Evolutionary conservation across 306 rosid genomes (phyloP).

Genomic region (Sicyos baderoa): DNA sequence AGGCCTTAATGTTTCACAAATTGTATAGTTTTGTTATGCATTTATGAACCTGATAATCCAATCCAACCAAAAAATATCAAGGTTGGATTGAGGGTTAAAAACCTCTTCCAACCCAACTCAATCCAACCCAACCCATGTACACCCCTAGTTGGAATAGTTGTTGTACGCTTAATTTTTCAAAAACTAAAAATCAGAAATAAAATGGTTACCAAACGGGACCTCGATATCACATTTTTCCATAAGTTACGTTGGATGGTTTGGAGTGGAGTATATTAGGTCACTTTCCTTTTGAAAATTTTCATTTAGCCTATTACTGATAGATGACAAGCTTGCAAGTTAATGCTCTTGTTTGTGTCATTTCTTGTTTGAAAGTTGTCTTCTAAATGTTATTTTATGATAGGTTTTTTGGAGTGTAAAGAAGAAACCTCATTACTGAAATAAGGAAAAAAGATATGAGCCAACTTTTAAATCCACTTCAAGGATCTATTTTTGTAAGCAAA

Average conservation of each 20-base stretch:
- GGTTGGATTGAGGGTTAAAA: too few species aligned
- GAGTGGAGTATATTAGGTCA: not conserved
- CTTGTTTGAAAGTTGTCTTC: conserved; percentile 6
- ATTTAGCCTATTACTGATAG: not conserved
- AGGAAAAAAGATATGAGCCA: conserved; percentile 33
- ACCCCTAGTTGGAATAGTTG: too few species aligned
- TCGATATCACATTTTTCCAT: not conserved
- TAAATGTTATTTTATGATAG: not conserved
- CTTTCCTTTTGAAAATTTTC: not conserved
- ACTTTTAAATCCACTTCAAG: conserved; percentile 38
- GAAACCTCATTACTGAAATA: not conserved
- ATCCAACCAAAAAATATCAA: too few species aligned
- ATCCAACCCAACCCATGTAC: too few species aligned
- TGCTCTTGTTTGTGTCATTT: not conserved
- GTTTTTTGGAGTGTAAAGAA: not conserved
- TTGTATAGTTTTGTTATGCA: too few species aligned
- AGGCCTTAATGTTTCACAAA: too few species aligned
- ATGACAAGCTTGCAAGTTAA: not conserved
- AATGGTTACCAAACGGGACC: too few species aligned
- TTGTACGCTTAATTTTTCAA: too few species aligned
- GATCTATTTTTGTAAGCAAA: conserved; percentile 27
- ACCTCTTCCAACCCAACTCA: too few species aligned
- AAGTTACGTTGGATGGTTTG: not conserved
- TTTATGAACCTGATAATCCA: too few species aligned
- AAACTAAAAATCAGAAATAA: too few species aligned